Evolutionary conservation across 1,139 yeast genomes (phyloP).

Genomic region (Casaregolazyma lundiana): DNA sequence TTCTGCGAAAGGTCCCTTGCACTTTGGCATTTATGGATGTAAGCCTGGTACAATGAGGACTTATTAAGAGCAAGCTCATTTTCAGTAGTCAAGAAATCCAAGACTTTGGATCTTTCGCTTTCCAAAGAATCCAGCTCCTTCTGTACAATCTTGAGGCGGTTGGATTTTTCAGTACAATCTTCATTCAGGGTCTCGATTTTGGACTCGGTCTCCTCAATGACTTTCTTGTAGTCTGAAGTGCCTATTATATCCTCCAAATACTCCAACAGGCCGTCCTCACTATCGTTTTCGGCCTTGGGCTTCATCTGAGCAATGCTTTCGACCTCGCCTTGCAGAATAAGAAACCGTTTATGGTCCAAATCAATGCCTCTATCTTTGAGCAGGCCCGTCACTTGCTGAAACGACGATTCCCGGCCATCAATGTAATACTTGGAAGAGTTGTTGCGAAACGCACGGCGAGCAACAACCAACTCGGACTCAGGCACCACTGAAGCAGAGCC

Average conservation of each 20-base stretch:
- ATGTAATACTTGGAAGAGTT: conserved; percentile 77
- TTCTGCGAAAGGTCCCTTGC: conserved; percentile 35
- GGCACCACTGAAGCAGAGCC: conserved; percentile 43
- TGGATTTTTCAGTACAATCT: conserved; percentile 74
- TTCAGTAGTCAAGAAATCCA: conserved; percentile 61
- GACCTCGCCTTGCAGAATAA: conserved; percentile 96
- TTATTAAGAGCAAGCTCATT: conserved; percentile 53
- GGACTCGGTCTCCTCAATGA: conserved; percentile 61
- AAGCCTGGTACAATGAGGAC: conserved; percentile 55
- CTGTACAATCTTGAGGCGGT: conserved; percentile 72
- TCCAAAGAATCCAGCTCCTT: conserved; percentile 71
- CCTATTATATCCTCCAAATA: conserved; percentile 96
- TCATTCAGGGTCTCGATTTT: conserved; percentile 71
- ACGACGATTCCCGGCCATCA: conserved; percentile 64
- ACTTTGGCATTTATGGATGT: conserved; percentile 40
- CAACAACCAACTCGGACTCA: conserved; percentile 59
- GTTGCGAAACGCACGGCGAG: conserved; percentile 73
- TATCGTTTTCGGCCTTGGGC: conserved; percentile 88
- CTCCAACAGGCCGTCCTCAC: conserved; percentile 90
- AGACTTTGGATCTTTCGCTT: conserved; percentile 62
- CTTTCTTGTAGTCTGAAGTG: conserved; percentile 73
- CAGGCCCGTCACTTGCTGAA: conserved; percentile 72
- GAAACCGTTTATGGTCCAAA: conserved; percentile 87
- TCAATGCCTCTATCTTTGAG: conserved; percentile 86
- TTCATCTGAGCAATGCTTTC: conserved; percentile 99